Percentiles rank a stretch among this genome's conserved stretches.
Evolutionary conservation across 1,139 yeast species (phyloP).

Genomic region (Blastobotrys buckinghamii): DNA sequence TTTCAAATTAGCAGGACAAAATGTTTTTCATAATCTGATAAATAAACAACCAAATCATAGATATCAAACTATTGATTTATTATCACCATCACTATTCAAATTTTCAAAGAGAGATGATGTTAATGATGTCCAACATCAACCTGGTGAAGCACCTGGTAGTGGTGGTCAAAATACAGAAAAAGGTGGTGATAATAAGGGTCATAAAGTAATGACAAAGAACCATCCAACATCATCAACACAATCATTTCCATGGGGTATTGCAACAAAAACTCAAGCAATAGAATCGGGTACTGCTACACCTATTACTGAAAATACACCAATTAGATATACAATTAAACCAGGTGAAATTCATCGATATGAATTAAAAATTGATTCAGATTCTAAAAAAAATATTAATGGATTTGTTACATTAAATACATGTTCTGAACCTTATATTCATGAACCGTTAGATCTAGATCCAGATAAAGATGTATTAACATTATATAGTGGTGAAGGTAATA

Average conservation of each 20-base stretch:
- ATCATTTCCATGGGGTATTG: conserved; percentile 4
- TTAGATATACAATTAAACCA: conserved; percentile 24
- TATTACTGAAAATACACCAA: conserved; percentile 18
- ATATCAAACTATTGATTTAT: too few species aligned
- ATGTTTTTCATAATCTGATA: not conserved
- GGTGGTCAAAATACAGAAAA: not conserved
- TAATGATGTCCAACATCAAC: not conserved
- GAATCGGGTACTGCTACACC: conserved; percentile 17
- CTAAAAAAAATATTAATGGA: conserved; percentile 8
- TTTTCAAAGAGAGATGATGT: not conserved
- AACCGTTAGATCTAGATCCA: conserved; percentile 2
- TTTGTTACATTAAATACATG: conserved; percentile 23
- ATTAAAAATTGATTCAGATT: conserved; percentile 11
- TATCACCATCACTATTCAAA: not conserved
- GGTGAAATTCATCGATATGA: conserved; percentile 27
- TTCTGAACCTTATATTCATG: conserved; percentile 13
- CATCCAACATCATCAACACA: not conserved
- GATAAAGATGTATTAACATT: conserved; percentile 9
- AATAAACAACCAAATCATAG: too few species aligned
- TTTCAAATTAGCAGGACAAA: conserved; percentile 5
- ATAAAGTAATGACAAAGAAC: not conserved
- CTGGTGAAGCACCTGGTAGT: not conserved
- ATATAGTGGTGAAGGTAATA: conserved; percentile 16
- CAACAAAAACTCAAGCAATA: not conserved
- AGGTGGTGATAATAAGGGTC: not conserved